A percentile compares a stretch with the other conserved stretches of the same genome.
These are phyloP conservation scores for Paralagenidium karlingii DNA, from an alignment of 352 stramenopile species.

Conservation along the genomic window DNA sequence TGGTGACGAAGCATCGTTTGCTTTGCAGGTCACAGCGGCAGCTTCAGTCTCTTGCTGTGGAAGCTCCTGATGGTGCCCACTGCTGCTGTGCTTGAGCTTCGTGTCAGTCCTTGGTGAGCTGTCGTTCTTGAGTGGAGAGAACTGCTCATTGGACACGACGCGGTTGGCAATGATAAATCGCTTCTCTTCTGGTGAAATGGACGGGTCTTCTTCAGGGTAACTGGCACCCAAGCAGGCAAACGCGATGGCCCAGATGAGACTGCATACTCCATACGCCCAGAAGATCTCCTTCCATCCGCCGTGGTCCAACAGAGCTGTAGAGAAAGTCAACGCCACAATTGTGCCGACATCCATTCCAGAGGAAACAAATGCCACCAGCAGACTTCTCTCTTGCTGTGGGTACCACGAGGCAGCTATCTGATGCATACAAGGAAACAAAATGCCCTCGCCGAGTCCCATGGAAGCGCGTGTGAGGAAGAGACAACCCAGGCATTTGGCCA, in stretches of 20 bases:
- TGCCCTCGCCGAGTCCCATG: conserved; percentile 79
- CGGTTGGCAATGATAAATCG: conserved; percentile 59
- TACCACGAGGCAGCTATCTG: conserved; percentile 79
- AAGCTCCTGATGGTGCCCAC: too few species aligned
- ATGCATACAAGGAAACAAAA: conserved; percentile 83
- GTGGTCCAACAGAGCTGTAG: conserved; percentile 44
- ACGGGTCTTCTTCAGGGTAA: conserved; percentile 43
- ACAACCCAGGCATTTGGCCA: conserved; percentile 39
- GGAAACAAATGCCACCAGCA: conserved; percentile 60
- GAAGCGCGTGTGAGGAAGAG: conserved; percentile 63
- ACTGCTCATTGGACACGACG: too few species aligned
- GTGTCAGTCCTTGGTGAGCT: too few species aligned
- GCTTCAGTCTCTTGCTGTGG: neutral
- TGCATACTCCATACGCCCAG: conserved; percentile 54
- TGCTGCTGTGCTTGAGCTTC: too few species aligned
- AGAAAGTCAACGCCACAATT: conserved; percentile 65
- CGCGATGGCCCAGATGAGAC: conserved; percentile 56
- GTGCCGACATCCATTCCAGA: conserved; percentile 74
- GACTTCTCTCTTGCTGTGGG: conserved; percentile 65
- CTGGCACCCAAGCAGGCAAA: conserved; percentile 50
- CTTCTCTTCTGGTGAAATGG: conserved; percentile 41
- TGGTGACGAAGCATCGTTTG: too few species aligned
- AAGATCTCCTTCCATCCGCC: conserved; percentile 70
- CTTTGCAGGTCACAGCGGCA: neutral
- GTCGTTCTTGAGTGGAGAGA: too few species aligned